Evolutionary conservation across 352 stramenopile genomes (phyloP), one percentile per base, ranked within the genome.

Genomic region (Pythium sp.): DNA sequence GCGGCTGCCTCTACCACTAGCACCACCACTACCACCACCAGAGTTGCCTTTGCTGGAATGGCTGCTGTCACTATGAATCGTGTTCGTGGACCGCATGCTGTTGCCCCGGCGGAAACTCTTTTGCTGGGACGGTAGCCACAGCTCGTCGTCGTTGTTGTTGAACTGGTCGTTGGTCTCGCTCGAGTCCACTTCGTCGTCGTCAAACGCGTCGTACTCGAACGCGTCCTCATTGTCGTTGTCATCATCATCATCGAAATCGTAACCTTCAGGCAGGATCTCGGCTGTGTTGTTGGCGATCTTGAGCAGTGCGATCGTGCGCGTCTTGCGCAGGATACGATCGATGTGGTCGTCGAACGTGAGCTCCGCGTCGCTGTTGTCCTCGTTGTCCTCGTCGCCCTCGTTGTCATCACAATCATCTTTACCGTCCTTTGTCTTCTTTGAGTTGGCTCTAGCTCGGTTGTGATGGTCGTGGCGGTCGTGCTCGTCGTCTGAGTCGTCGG

Each of bases 201-300:
- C 53, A 53, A 56, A 60, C 3, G 58, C 43, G 18, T 64, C 59
- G 11, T 28, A 53, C 22, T 77, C 71, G 24, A 78, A 72, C n/a
- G 69, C 72, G 4, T 60, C 26, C 4, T 38, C 28, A 12, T 62
- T 8, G 30, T 68, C 53, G 38, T 63, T 32, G 30, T 32, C 56
- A 20, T 84, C 56, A 20, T 84, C 72, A 2, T 80, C 79, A 3
- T 77, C 75, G 11, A 83, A 72, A 15, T 86, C 80, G 14, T 87
- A 12, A 5, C 8, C 79, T 3, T 81, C 86, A 1, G 78, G 71
- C 8, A 91, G 65, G 28, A 87, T 73, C 32, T 84, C 72, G 5
- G 79, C 84, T n/a, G 84, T 90, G 64, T 91, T 90, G 61, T 89
- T 90, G 54, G 81, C 84, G 41, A 91, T 89, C 55, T 89, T 89